Evolutionary conservation across 2,329 filamentous ascomycete genomes (phyloP).

Genomic region (Fusarium kyushuense): DNA sequence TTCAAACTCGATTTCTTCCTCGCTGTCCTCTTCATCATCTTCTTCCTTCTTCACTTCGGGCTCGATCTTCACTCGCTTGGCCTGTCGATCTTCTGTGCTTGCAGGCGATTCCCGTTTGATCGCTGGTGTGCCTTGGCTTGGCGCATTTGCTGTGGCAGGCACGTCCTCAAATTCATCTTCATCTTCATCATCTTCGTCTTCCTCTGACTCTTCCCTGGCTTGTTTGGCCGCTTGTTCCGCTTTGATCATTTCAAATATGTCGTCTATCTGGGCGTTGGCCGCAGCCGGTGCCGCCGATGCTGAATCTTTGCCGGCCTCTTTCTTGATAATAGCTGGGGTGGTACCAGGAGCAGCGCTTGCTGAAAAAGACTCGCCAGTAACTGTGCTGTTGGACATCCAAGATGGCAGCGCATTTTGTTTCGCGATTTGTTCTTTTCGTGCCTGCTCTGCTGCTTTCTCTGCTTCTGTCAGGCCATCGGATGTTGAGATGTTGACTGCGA

Average conservation of each 20-base stretch:
- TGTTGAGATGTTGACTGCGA: conserved; percentile 76
- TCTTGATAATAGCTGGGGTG: no score
- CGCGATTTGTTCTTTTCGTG: conserved; percentile 73
- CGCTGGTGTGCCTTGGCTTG: no score
- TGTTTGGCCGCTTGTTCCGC: conserved; percentile 66
- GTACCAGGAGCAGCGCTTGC: no score
- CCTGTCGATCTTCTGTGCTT: no score
- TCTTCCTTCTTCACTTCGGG: no score
- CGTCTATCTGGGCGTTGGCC: conserved; percentile 70
- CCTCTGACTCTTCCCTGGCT: conserved; percentile 49
- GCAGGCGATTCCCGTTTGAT: no score
- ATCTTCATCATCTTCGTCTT: conserved; percentile 59
- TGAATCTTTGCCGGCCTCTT: conserved; percentile 61
- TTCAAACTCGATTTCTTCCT: conserved; percentile 69
- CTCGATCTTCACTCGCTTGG: no score
- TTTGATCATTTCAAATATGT: conserved; percentile 75
- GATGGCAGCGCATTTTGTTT: conserved; percentile 76
- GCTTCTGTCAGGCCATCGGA: conserved; percentile 74
- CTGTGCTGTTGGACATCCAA: conserved; percentile 79
- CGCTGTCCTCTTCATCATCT: conserved; percentile 59
- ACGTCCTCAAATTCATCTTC: conserved; percentile 72
- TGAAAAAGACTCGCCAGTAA: conserved; percentile 72
- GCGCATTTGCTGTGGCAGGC: no score
- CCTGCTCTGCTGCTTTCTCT: conserved; percentile 73
- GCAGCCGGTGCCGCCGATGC: conserved; percentile 57